phyloP scores from a whole-genome alignment of 805 yeast genomes.

The Candida schatavii region DNA sequence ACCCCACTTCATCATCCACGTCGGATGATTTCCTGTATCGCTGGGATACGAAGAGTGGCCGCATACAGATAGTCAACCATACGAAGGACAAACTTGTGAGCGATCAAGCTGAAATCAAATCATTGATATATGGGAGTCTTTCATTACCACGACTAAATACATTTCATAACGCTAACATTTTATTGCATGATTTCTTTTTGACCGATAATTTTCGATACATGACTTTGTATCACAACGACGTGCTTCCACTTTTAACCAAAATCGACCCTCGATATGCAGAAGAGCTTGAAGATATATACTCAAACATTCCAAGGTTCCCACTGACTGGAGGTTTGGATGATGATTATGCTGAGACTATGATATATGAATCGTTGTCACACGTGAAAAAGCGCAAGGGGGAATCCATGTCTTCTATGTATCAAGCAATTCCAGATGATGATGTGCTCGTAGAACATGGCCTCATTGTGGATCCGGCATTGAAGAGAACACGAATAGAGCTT shows the following conservation, averaged over 20 bases:
- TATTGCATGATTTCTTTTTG: constrained; percentile 35
- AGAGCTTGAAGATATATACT: constrained; percentile 24
- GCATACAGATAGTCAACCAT: constrained; percentile 31
- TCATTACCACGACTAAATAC: constrained; percentile 27
- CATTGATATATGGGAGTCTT: constrained; percentile 27
- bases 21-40: constrained; percentile 22
- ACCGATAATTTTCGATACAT: constrained; percentile 32
- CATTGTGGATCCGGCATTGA: constrained; percentile 28
- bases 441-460: constrained; percentile 16
- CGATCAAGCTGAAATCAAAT: constrained; percentile 30
- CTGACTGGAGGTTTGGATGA: neutral
- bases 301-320: constrained; percentile 28
- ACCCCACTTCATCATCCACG: too few species aligned
- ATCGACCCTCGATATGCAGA: constrained; percentile 26
- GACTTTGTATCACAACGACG: constrained; percentile 37
- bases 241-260: constrained; percentile 27
- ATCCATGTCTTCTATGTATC: neutral
- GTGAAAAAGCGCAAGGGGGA: constrained; percentile 10
- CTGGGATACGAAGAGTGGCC: constrained; percentile 36
- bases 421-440: constrained; percentile 2
- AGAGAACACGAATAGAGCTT: constrained; percentile 14
- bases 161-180: constrained; percentile 31
- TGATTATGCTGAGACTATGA: constrained; percentile 12
- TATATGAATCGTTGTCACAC: constrained; percentile 21
- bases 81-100: constrained; percentile 20